Evolutionary conservation across 345 rosid species (phyloP).

Genomic region (Gossypium anomalum): DNA sequence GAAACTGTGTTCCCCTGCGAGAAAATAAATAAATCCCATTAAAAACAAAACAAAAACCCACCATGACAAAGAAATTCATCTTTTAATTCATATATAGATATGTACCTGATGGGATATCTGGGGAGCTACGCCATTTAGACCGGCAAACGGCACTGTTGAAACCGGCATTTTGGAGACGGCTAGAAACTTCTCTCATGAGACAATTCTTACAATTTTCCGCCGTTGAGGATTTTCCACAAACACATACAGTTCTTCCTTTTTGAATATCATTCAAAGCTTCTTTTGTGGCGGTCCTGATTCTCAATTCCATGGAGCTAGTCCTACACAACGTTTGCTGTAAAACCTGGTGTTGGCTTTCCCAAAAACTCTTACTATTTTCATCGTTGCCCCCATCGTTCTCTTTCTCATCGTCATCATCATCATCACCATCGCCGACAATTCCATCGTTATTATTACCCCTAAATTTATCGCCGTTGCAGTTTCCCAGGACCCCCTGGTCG

Average conservation of each 20-base stretch:
- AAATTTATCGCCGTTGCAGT: background rate
- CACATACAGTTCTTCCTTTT: conserved; percentile 22
- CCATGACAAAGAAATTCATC: background rate
- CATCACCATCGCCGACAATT: background rate
- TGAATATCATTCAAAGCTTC: conserved; percentile 37
- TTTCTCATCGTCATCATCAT: conserved; percentile 13
- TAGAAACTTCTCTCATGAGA: conserved; percentile 40
- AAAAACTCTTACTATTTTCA: conserved; percentile 40
- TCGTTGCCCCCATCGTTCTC: conserved; percentile 7
- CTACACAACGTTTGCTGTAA: conserved; percentile 43
- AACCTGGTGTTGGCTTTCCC: conserved; percentile 51
- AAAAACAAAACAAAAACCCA: background rate
- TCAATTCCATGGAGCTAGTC: conserved; percentile 44
- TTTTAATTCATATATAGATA: background rate
- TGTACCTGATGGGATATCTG: conserved; percentile 50
- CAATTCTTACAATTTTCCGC: conserved; percentile 43
- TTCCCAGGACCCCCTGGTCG: conserved; percentile 12
- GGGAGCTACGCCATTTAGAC: conserved; percentile 59
- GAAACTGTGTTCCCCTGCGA: conserved; percentile 16
- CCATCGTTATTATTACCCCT: conserved; percentile 4
- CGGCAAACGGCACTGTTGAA: conserved; percentile 45
- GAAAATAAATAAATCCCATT: background rate
- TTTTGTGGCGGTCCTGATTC: conserved; percentile 47
- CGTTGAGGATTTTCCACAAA: conserved; percentile 27
- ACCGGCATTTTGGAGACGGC: conserved; percentile 41